A percentile compares a stretch with the other conserved stretches of the same genome.
These are phyloP conservation scores for Leptoxyphium fumago DNA, from an alignment of 2,329 filamentous ascomycete genomes.

Conservation along the genomic window DNA sequence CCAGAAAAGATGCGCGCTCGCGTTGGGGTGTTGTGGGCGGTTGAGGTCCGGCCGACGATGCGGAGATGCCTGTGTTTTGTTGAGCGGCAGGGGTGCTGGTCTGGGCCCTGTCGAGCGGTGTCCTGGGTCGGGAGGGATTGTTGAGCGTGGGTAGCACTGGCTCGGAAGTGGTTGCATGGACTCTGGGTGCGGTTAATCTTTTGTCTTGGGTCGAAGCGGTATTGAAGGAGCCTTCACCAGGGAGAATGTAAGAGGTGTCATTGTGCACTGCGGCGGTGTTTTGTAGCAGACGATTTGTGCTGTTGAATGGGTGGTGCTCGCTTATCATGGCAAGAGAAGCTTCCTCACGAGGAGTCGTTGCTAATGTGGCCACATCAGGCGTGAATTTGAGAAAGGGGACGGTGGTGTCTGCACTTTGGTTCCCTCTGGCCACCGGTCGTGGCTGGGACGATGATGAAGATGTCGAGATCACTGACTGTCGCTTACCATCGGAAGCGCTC, in stretches of 20 bases:
- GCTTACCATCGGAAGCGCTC: neutral
- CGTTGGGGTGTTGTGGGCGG: slow-evolving; percentile 1
- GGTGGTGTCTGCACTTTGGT: slow-evolving; percentile 2
- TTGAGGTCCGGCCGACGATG: slow-evolving; percentile 1
- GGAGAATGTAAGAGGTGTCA: slow-evolving; percentile 9
- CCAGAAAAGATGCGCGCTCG: slow-evolving; percentile 4
- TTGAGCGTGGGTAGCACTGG: slow-evolving; percentile 14
- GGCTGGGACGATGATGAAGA: neutral
- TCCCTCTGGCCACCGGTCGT: neutral
- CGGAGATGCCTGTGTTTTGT: slow-evolving; percentile 1
- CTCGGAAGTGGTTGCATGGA: slow-evolving; percentile 23
- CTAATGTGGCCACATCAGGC: neutral
- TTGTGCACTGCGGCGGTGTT: slow-evolving; percentile 18
- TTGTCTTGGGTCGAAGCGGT: slow-evolving; percentile 2
- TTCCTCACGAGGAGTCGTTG: neutral
- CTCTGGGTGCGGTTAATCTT: slow-evolving; percentile 7
- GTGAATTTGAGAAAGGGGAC: slow-evolving; percentile 12
- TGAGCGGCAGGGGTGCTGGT: slow-evolving; percentile 1
- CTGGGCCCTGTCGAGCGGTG: slow-evolving; percentile 11
- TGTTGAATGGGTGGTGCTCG: slow-evolving; percentile 1
- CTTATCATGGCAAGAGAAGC: slow-evolving; percentile 3
- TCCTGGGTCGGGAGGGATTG: slow-evolving; percentile 9
- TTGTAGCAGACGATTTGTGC: slow-evolving; percentile 6
- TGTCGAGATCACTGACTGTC: neutral
- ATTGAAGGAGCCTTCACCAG: no score